Percentiles rank a stretch among this genome's conserved stretches.
phyloP scores from a whole-genome alignment of 2,329 filamentous ascomycete species.

The Cladosporium sp. region DNA sequence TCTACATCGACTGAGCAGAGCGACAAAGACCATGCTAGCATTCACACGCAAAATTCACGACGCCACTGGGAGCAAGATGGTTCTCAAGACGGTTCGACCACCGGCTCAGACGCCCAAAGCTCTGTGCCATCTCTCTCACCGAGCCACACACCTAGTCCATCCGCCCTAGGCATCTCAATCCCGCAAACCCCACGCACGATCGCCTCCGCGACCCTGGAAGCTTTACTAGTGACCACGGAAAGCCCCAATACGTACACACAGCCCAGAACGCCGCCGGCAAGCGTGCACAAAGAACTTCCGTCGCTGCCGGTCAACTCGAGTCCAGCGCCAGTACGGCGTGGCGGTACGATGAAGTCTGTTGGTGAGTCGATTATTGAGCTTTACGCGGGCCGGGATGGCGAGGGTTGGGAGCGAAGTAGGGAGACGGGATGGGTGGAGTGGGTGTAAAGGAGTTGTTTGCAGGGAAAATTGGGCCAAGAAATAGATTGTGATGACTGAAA shows the following conservation, averaged over 20 bases:
- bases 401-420: not conserved
- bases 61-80: not conserved
- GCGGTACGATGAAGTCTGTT: slow-evolving; percentile 34
- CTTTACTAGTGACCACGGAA: not conserved
- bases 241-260: not conserved
- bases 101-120: not conserved
- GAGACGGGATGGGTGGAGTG: not conserved
- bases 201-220: not conserved
- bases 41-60: not conserved
- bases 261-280: slow-evolving; percentile 20
- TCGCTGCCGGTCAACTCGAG: slow-evolving; percentile 28
- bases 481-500: not conserved
- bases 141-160: not conserved
- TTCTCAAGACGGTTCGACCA: not conserved
- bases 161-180: slow-evolving; percentile 28
- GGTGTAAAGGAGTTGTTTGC: not conserved
- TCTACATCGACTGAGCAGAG: not conserved
- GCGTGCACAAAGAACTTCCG: slow-evolving; percentile 32
- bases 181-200: slow-evolving; percentile 14
- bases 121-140: not conserved
- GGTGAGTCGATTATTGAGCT: slow-evolving; percentile 38
- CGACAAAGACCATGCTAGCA: not conserved
- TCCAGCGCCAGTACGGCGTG: slow-evolving; percentile 24
- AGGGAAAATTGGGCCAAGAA: not conserved
- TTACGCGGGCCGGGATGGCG: slow-evolving; percentile 23